Conservation (phyloP, 768 basidiomycete species). For the Leccinellum luteum region DNA sequence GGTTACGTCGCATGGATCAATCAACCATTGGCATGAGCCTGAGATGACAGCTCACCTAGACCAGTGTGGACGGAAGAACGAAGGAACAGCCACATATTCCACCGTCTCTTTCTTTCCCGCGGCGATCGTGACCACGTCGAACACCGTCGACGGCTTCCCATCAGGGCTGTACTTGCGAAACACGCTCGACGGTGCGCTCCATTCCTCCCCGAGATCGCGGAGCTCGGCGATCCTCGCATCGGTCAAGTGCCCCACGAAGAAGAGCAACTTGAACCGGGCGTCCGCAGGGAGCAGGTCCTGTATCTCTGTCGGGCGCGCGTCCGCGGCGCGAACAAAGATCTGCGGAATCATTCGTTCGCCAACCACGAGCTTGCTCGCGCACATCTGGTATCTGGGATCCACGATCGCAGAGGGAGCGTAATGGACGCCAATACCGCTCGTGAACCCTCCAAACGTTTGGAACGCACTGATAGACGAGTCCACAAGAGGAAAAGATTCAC, state of each 20-base stretch:
- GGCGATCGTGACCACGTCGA: not conserved
- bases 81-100: not conserved
- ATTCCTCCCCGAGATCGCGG: not conserved
- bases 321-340: not conserved
- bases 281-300: not conserved
- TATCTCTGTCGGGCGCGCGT: not conserved
- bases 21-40: not conserved
- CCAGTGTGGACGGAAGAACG: constrained; percentile 34
- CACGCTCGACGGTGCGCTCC: not conserved
- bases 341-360: constrained; percentile 40
- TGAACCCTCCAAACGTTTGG: constrained; percentile 34
- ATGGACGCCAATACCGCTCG: constrained; percentile 35
- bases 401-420: constrained; percentile 38
- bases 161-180: not conserved
- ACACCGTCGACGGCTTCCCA: not conserved
- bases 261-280: not conserved
- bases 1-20: not conserved
- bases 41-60: constrained; percentile 31
- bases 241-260: not conserved
- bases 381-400: constrained; percentile 27
- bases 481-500: not conserved
- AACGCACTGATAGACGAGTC: constrained; percentile 24
- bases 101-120: not conserved
- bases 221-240: not conserved
- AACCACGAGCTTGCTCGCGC: constrained; percentile 32